A percentile compares a stretch with the other conserved stretches of the same genome.
Evolutionary conservation across 2,329 filamentous ascomycete species (phyloP).

Genomic region (Exophiala lecanii-corni): DNA sequence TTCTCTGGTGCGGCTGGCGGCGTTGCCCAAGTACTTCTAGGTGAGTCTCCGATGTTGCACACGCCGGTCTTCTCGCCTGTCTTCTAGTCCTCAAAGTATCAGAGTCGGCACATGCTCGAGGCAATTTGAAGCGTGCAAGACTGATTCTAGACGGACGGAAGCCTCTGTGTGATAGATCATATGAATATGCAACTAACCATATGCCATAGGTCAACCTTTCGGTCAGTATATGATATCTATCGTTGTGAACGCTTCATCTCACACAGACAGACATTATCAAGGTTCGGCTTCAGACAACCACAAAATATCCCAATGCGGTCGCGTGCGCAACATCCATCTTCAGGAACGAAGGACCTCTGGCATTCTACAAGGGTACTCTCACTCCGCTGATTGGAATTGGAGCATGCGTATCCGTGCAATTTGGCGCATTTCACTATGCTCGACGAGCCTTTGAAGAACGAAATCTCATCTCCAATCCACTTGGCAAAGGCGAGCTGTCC

Average conservation of each 20-base stretch:
- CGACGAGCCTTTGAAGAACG: constrained; percentile 76
- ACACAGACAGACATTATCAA: constrained; percentile 76
- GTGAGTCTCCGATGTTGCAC: too few relatives aligned
- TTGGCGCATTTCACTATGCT: constrained; percentile 92
- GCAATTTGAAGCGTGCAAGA: too few relatives aligned
- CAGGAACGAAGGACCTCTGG: constrained; percentile 77
- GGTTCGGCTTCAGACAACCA: constrained; percentile 88
- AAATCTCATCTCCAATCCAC: constrained; percentile 45
- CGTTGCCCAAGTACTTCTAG: constrained; percentile 87
- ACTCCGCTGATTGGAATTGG: constrained; percentile 94
- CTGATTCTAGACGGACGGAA: too few relatives aligned
- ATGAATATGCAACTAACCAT: too few relatives aligned
- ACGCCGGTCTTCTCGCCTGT: too few relatives aligned
- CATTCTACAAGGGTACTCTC: constrained; percentile 98
- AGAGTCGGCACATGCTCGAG: too few relatives aligned
- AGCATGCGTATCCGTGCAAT: constrained; percentile 95
- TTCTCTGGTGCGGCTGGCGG: constrained; percentile 87
- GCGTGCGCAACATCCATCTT: constrained; percentile 80
- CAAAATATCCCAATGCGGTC: constrained; percentile 72
- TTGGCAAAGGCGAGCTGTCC: constrained; percentile 50
- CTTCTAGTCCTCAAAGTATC: too few relatives aligned
- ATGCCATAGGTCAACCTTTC: constrained; percentile 54
- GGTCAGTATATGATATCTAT: constrained; percentile 29
- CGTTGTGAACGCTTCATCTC: constrained; percentile 21
- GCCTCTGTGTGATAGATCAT: too few relatives aligned